Evolutionary conservation across 805 yeast species (phyloP).

Genomic region (Teunomyces panamensis): DNA sequence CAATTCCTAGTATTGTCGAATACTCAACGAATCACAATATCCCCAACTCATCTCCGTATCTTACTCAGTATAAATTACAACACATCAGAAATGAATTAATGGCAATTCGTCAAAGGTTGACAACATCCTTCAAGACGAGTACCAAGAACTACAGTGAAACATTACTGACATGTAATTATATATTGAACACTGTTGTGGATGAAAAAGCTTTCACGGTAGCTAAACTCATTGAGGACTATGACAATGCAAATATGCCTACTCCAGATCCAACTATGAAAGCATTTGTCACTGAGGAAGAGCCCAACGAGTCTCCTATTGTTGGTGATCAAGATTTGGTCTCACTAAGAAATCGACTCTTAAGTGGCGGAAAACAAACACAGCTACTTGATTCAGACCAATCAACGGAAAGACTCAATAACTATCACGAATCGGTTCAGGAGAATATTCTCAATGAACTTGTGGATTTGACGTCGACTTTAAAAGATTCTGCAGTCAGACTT

Average conservation of each 20-base stretch:
- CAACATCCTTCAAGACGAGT: constrained; percentile 8
- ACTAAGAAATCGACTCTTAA: constrained; percentile 22
- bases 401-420: constrained; percentile 25
- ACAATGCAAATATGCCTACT: constrained; percentile 2
- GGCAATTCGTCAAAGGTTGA: constrained; percentile 5
- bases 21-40: neutral
- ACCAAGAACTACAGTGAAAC: constrained; percentile 11
- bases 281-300: neutral
- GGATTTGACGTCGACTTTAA: constrained; percentile 46
- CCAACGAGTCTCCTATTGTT: neutral
- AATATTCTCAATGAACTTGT: constrained; percentile 48
- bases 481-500: constrained; percentile 43
- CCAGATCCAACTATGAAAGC: neutral
- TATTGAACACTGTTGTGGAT: constrained; percentile 17
- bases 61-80: constrained; percentile 18
- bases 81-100: constrained; percentile 16
- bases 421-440: constrained; percentile 46
- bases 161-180: constrained; percentile 10
- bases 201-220: constrained; percentile 19
- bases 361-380: constrained; percentile 19
- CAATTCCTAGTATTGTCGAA: constrained; percentile 11
- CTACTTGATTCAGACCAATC: constrained; percentile 9
- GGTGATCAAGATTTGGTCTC: constrained; percentile 19
- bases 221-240: constrained; percentile 12
- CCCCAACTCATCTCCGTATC: constrained; percentile 17